Conservation (phyloP, 2,329 filamentous ascomycete species). For the Venturia pyrina region DNA sequence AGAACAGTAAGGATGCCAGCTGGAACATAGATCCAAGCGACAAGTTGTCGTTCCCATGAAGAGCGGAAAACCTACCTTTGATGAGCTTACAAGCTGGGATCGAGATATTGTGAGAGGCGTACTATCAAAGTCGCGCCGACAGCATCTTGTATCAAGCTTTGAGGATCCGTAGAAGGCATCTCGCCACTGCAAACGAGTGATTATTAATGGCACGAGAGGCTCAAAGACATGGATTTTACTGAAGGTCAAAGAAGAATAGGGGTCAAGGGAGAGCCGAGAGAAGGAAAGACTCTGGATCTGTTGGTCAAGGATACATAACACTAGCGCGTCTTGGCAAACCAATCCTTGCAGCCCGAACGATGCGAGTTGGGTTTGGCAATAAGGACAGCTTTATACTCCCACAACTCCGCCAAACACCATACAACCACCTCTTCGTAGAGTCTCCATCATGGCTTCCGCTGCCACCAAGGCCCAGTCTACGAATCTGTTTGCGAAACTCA, state of each 20-base stretch:
- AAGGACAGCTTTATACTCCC: neutral
- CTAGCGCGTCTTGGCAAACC: neutral
- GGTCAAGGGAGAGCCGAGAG: too few species aligned
- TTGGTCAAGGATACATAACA: too few species aligned
- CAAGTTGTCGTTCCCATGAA: constrained; percentile 19
- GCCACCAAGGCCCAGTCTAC: constrained; percentile 92
- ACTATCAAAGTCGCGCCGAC: constrained; percentile 11
- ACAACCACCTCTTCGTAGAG: neutral
- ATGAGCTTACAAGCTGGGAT: neutral
- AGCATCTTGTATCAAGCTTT: constrained; percentile 8
- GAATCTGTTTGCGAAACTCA: constrained; percentile 96
- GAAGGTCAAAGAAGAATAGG: too few species aligned
- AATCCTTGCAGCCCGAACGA: too few species aligned
- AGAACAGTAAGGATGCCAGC: constrained; percentile 30
- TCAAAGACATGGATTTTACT: neutral
- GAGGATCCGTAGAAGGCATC: neutral
- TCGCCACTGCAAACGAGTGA: neutral
- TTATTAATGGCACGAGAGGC: neutral
- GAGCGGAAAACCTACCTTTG: constrained; percentile 14
- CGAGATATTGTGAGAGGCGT: neutral
- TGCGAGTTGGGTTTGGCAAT: neutral
- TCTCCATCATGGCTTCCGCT: neutral
- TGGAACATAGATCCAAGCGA: constrained; percentile 43
- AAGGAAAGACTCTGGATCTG: too few species aligned
- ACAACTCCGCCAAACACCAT: neutral